A percentile compares a stretch with the other conserved stretches of the same genome.
Evolutionary conservation across 129 eudicot genomes (phyloP).

Genomic region (Centrapalus pauciflorus): DNA sequence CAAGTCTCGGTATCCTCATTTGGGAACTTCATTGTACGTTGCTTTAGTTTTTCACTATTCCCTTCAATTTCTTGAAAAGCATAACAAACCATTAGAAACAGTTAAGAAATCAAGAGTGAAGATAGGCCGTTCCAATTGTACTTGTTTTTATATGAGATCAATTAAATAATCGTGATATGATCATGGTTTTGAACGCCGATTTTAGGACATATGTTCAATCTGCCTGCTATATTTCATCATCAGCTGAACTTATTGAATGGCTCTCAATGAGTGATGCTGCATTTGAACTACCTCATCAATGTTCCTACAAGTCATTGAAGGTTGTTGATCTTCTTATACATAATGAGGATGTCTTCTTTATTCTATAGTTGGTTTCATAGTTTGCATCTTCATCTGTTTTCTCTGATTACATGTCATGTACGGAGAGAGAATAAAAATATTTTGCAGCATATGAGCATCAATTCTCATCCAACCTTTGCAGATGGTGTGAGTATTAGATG

Average conservation of each 20-base stretch:
- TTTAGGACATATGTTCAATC: background rate
- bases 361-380: background rate
- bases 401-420: background rate
- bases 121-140: background rate
- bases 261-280: background rate
- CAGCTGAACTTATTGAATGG: background rate
- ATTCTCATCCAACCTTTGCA: too few relatives aligned
- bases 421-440: background rate
- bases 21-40: background rate
- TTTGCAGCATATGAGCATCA: too few relatives aligned
- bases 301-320: background rate
- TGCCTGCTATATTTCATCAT: background rate
- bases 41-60: background rate
- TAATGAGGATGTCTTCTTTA: background rate
- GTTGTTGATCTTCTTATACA: background rate
- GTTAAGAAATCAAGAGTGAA: background rate
- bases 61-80: background rate
- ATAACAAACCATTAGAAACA: background rate
- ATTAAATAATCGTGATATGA: background rate
- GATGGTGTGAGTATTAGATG: background rate
- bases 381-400: background rate
- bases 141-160: background rate
- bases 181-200: background rate
- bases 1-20: background rate
- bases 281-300: background rate